Conservation (phyloP, 2,329 filamentous ascomycete genomes). For the Pseudogymnoascus sp. region DNA sequence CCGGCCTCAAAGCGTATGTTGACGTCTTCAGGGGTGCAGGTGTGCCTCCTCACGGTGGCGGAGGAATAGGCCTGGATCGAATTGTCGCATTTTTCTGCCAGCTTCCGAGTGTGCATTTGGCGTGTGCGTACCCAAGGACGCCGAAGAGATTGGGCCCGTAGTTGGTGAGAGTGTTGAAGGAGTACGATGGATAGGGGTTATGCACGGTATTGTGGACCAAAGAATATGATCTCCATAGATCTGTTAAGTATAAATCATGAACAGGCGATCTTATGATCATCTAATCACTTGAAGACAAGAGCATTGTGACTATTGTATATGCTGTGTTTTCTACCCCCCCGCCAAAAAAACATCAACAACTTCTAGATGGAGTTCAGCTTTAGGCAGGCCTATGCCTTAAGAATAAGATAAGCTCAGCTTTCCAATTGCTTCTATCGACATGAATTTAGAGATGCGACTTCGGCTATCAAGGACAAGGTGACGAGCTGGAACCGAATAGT, state of each 20-base stretch:
- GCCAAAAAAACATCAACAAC: no score
- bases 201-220: not conserved
- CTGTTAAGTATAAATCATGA: not conserved
- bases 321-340: not conserved
- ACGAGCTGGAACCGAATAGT: no score
- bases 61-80: slow-evolving; percentile 82
- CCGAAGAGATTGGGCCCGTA: slow-evolving; percentile 51
- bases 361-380: no score
- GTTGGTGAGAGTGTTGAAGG: not conserved
- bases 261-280: not conserved
- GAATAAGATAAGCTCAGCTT: no score
- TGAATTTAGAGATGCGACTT: no score
- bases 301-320: not conserved
- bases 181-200: not conserved
- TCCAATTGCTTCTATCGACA: no score
- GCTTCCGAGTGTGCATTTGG: slow-evolving; percentile 52
- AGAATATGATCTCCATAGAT: not conserved
- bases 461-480: no score
- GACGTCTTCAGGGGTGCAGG: slow-evolving; percentile 73
- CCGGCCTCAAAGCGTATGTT: slow-evolving; percentile 83
- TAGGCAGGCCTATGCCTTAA: no score
- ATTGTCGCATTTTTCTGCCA: no score
- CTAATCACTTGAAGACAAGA: not conserved
- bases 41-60: slow-evolving; percentile 83
- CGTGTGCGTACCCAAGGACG: slow-evolving; percentile 51